These are phyloP conservation scores for Nakazawaea wyomingensis DNA, from an alignment of 805 yeast genomes.

Conservation along the genomic window DNA sequence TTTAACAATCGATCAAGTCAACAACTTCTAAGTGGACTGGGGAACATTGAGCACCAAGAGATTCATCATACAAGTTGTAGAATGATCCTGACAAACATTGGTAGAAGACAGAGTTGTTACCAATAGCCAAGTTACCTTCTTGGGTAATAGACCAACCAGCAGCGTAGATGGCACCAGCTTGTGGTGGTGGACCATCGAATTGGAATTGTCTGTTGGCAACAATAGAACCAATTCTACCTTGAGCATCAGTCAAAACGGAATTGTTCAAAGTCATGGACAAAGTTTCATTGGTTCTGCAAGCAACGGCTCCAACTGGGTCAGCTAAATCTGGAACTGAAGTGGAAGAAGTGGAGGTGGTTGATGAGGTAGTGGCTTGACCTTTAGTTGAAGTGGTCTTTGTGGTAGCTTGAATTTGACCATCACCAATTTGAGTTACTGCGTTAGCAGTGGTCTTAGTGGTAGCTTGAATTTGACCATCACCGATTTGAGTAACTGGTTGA, in stretches of 20 bases:
- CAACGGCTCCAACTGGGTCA: conserved; percentile 17
- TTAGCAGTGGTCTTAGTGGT: conserved; percentile 17
- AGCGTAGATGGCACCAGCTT: conserved; percentile 51
- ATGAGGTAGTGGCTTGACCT: conserved; percentile 34
- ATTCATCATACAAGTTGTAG: conserved; percentile 52
- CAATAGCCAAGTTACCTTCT: conserved; percentile 45
- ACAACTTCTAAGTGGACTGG: conserved; percentile 40
- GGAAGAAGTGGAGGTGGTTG: conserved; percentile 35
- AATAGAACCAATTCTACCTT: conserved; percentile 53
- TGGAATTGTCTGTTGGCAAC: conserved; percentile 63
- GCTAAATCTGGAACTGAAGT: conserved; percentile 17
- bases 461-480: conserved; percentile 35
- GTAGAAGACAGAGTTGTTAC: conserved; percentile 43
- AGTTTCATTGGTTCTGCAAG: conserved; percentile 32
- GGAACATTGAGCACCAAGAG: conserved; percentile 39
- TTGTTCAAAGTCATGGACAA: conserved; percentile 38
- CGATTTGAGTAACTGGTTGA: conserved; percentile 46
- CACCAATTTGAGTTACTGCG: conserved; percentile 52
- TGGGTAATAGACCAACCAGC: conserved; percentile 45
- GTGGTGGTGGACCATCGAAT: conserved; percentile 64
- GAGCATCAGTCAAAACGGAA: conserved; percentile 39
- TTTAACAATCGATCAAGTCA: conserved; percentile 40
- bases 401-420: conserved; percentile 53
- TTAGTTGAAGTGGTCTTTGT: conserved; percentile 29
- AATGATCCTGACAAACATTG: conserved; percentile 52